phyloP scores from a whole-genome alignment of 179 eudicot species.

The Patellifolia procumbens region DNA sequence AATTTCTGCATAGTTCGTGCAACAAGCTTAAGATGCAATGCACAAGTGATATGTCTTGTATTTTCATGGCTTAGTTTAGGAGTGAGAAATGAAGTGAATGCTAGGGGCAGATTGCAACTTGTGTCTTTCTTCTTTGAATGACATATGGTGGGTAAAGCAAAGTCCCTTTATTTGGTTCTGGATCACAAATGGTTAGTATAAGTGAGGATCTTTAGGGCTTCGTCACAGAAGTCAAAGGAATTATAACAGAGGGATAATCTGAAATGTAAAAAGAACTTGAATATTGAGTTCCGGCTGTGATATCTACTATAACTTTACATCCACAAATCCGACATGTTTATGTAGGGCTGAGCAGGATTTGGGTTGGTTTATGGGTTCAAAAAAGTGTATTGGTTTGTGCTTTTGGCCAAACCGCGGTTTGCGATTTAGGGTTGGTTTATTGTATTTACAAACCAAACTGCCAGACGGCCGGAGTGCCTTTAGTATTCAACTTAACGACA shows the following conservation, averaged over 20 bases:
- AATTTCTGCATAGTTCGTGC: background rate
- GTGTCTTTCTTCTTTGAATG: background rate
- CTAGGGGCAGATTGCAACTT: background rate
- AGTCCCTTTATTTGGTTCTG: background rate
- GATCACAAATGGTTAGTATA: background rate
- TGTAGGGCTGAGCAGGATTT: too few species aligned
- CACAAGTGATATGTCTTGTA: background rate
- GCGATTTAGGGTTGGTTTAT: too few species aligned
- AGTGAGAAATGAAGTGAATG: background rate
- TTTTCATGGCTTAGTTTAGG: background rate
- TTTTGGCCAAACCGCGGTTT: too few species aligned
- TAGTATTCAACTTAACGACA: too few species aligned
- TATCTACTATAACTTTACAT: background rate
- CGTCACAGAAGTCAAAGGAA: slow-evolving; percentile 2
- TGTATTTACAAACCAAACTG: too few species aligned
- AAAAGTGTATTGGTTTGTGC: too few species aligned
- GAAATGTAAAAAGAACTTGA: background rate
- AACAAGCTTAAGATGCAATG: background rate
- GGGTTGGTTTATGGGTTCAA: too few species aligned
- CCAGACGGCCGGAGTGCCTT: too few species aligned
- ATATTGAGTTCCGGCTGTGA: background rate
- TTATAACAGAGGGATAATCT: background rate
- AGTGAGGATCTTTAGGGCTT: background rate
- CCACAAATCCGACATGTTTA: background rate
- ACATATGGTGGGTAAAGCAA: background rate